Conservation (phyloP, 768 basidiomycete genomes). For the Pleurotus djamor region DNA sequence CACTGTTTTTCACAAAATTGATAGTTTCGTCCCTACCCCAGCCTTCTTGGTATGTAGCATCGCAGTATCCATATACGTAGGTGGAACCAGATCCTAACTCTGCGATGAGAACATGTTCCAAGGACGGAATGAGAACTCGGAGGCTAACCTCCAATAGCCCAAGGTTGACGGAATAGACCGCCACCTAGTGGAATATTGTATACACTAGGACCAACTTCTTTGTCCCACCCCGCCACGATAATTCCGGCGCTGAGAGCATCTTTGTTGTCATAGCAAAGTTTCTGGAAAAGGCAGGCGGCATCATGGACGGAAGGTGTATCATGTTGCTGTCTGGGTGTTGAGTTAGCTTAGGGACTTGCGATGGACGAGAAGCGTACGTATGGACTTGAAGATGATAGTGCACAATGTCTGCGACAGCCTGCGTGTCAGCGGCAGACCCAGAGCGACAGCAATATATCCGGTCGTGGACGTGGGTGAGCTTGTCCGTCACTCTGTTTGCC, state of each 20-base stretch:
- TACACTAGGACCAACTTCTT: slow-evolving; percentile 84
- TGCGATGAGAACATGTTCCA: slow-evolving; percentile 5
- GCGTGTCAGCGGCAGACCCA: slow-evolving; percentile 97
- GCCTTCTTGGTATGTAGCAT: slow-evolving; percentile 94
- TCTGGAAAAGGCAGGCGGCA: slow-evolving; percentile 83
- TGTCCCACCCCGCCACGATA: slow-evolving; percentile 98
- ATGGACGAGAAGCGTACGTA: slow-evolving; percentile 36
- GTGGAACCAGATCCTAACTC: slow-evolving; percentile 86
- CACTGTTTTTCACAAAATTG: slow-evolving; percentile 95
- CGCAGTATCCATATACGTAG: slow-evolving; percentile 98
- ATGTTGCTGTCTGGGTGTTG: slow-evolving; percentile 44
- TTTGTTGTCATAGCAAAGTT: slow-evolving; percentile 92
- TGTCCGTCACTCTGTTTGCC: slow-evolving; percentile 99
- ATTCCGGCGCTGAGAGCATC: slow-evolving; percentile 87
- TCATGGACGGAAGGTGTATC: slow-evolving; percentile 71
- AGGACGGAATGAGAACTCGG: neutral
- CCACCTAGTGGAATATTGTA: slow-evolving; percentile 98
- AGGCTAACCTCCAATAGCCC: slow-evolving; percentile 92
- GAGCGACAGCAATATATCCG: slow-evolving; percentile 99
- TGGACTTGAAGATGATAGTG: slow-evolving; percentile 80
- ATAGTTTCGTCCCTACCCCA: slow-evolving; percentile 90
- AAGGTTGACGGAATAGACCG: slow-evolving; percentile 94
- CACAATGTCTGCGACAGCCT: slow-evolving; percentile 91
- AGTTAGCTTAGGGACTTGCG: slow-evolving; percentile 6
- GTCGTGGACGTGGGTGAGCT: slow-evolving; percentile 94